phyloP scores from a whole-genome alignment of 768 basidiomycete species.

The Mycena galericulata region DNA sequence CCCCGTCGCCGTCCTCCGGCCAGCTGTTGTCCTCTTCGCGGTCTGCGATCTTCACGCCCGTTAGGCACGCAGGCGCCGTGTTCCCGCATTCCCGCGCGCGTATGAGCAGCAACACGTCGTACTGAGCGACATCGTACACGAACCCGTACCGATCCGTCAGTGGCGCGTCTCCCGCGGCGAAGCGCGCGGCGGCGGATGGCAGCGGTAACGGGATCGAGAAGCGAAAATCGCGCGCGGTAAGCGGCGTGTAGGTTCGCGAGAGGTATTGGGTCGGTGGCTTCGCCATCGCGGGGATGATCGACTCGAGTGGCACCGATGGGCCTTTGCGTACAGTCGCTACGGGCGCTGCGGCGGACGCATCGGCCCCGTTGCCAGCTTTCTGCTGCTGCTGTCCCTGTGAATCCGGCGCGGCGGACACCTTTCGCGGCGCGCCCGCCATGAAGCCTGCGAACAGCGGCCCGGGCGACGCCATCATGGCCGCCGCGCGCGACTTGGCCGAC shows the following conservation, averaged over 20 bases:
- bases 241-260: conserved; percentile 77
- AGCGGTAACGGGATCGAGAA: conserved; percentile 72
- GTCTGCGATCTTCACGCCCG: conserved; percentile 90
- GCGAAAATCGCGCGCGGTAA: conserved; percentile 80
- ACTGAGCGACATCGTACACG: conserved; percentile 87
- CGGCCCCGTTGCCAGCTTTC: conserved; percentile 43
- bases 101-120: conserved; percentile 82
- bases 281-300: conserved; percentile 82
- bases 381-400: conserved; percentile 39
- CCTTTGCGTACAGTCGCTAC: conserved; percentile 42
- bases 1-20: conserved; percentile 65
- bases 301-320: conserved; percentile 77
- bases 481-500: conserved; percentile 46
- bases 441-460: conserved; percentile 74
- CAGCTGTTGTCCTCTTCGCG: conserved; percentile 83
- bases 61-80: conserved; percentile 86
- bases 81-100: conserved; percentile 79
- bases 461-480: conserved; percentile 53
- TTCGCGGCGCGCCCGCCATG: conserved; percentile 57
- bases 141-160: conserved; percentile 92
- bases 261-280: conserved; percentile 91
- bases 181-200: conserved; percentile 57
- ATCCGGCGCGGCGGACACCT: conserved; percentile 26
- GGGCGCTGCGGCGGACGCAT: conserved; percentile 37
- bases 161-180: conserved; percentile 62